Evolutionary conservation across 2,329 filamentous ascomycete genomes (phyloP).

Genomic region (Ophiostoma australiae): DNA sequence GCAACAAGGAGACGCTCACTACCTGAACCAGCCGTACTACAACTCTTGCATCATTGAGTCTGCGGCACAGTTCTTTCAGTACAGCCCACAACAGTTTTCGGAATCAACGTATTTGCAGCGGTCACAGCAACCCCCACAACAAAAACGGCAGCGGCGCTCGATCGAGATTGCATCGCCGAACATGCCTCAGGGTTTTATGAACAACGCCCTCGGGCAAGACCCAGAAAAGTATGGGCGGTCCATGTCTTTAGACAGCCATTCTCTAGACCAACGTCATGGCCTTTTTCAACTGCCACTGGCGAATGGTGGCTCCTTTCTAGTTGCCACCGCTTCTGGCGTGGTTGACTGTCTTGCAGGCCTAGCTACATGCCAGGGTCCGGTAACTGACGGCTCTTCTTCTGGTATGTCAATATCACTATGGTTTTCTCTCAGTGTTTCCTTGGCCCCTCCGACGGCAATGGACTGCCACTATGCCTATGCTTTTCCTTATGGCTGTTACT

Average conservation of each 20-base stretch:
- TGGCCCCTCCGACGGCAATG: neutral
- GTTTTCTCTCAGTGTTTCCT: no score
- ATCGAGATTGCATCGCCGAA: neutral
- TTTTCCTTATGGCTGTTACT: neutral
- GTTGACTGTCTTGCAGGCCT: constrained; percentile 30
- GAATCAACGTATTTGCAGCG: neutral
- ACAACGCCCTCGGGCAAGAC: neutral
- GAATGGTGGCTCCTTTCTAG: constrained; percentile 16
- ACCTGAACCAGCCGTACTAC: constrained; percentile 25
- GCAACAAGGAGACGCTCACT: constrained; percentile 27
- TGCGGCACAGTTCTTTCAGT: neutral
- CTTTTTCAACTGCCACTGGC: constrained; percentile 23
- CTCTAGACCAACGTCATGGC: neutral
- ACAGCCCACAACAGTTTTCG: neutral
- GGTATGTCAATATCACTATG: constrained; percentile 32
- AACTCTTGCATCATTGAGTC: constrained; percentile 31
- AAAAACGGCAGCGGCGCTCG: neutral
- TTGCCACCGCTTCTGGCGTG: constrained; percentile 18
- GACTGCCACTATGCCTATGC: neutral
- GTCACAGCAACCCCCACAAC: neutral
- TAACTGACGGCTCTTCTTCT: constrained; percentile 34
- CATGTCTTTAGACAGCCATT: neutral
- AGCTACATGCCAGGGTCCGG: constrained; percentile 36
- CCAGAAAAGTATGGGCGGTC: neutral
- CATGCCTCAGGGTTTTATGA: neutral